Percentiles rank a stretch among this genome's conserved stretches.
Evolutionary conservation across 805 yeast genomes (phyloP).

Genomic region (Pichia manshurica): DNA sequence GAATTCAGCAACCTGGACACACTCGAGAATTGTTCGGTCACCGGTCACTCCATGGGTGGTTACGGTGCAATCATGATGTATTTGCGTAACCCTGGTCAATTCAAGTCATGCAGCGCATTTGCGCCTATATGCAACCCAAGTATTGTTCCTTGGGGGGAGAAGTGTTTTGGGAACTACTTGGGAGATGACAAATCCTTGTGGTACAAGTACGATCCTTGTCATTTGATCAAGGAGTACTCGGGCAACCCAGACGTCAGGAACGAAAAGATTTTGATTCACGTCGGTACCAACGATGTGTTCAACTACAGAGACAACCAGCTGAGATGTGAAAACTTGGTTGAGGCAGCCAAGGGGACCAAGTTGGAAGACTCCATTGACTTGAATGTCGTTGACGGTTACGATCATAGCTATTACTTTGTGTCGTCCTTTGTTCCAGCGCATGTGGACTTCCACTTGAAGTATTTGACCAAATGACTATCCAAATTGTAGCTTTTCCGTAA

Average conservation of each 20-base stretch:
- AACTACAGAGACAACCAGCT: constrained; percentile 48
- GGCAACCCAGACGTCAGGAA: constrained; percentile 33
- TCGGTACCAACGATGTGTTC: constrained; percentile 76
- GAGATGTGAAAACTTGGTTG: constrained; percentile 65
- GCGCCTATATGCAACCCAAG: constrained; percentile 85
- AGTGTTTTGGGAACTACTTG: constrained; percentile 74
- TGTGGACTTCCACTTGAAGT: constrained; percentile 78
- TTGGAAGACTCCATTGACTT: constrained; percentile 59
- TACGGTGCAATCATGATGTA: constrained; percentile 76
- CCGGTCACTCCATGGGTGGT: constrained; percentile 99
- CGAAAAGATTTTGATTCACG: constrained; percentile 70
- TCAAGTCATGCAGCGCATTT: constrained; percentile 80
- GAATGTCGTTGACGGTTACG: constrained; percentile 71
- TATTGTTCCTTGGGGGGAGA: constrained; percentile 80
- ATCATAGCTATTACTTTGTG: constrained; percentile 86
- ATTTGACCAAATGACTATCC: constrained; percentile 24
- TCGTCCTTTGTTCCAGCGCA: constrained; percentile 76
- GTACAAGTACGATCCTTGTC: constrained; percentile 80
- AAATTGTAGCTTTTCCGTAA: neutral
- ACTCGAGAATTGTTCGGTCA: constrained; percentile 52
- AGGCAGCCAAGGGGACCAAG: constrained; percentile 50
- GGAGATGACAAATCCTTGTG: constrained; percentile 59
- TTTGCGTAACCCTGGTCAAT: constrained; percentile 63
- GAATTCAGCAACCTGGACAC: constrained; percentile 52
- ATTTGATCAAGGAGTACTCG: constrained; percentile 46